phyloP scores from a whole-genome alignment of 352 stramenopile genomes.

The Globisporangium heterothallicum region DNA sequence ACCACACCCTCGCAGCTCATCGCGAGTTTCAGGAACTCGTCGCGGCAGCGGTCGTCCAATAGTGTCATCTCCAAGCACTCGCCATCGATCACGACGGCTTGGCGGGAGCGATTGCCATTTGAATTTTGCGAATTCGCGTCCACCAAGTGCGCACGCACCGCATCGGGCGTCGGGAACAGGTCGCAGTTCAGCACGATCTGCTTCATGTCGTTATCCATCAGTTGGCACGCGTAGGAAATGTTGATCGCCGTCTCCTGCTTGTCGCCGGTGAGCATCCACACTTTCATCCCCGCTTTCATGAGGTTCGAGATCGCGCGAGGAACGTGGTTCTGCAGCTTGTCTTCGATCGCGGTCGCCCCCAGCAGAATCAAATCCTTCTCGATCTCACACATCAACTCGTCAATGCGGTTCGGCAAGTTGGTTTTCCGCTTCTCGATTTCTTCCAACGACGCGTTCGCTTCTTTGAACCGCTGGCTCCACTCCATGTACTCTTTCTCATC shows the following conservation, averaged over 20 bases:
- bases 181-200: constrained; percentile 66
- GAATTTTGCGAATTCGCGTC: constrained; percentile 28
- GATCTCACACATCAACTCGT: constrained; percentile 69
- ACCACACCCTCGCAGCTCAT: constrained; percentile 74
- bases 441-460: constrained; percentile 59
- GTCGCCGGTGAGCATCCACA: constrained; percentile 94
- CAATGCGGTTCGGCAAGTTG: constrained; percentile 55
- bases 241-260: constrained; percentile 95
- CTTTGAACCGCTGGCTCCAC: constrained; percentile 65
- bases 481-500: constrained; percentile 46
- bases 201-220: constrained; percentile 87
- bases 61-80: constrained; percentile 65
- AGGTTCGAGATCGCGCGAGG: constrained; percentile 83
- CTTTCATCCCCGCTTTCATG: constrained; percentile 81
- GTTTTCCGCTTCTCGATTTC: constrained; percentile 82
- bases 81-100: constrained; percentile 65
- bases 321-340: constrained; percentile 91
- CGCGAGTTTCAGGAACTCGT: constrained; percentile 61
- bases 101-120: constrained; percentile 20
- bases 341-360: constrained; percentile 91
- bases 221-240: constrained; percentile 87
- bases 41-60: constrained; percentile 40
- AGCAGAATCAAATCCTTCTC: constrained; percentile 79
- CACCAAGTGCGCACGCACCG: constrained; percentile 27
- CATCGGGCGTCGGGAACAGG: constrained; percentile 46